Base-by-base conservation (phyloP, 2,329 filamentous ascomycete species). In the Microsporum canis region DNA sequence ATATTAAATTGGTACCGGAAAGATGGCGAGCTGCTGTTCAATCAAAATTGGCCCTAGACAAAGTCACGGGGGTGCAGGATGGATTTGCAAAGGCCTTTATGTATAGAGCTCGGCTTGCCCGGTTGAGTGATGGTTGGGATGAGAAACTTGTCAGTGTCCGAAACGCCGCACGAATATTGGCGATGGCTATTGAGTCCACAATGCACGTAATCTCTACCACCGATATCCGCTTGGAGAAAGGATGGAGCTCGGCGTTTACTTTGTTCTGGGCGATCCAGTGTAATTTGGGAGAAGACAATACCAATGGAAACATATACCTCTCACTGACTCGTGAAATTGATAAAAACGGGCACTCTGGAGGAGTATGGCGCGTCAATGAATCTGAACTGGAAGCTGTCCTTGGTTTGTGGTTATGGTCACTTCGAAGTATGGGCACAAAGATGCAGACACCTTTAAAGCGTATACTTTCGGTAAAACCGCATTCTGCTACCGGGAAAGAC, bases 341-440 rank as follows among this genome's bases (percentile, higher is more conserved):
- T 31, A n/a, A 8, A n/a, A 7, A 60, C 31, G 58, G 58, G 23
- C 41, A 31, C 29, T n/a, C 58, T 31, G 31, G 23, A 2, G 61
- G 61, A 12, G 29, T 2, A 39, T 73, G 71, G 72, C 64, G 51
- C 8, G 36, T 70, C 0, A 59, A 72, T 17, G 49, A 38, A 7
- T 58, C 64, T 14, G 65, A 72, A 10, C 59, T 74, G 0, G 72
- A 74, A 61, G 71, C 72, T 0, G 62, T 73, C 0, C 39, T 73
- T 7, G 71, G 72, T 1, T 59, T 73, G 10, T 73, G 69, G 68
- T 65, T 65, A 0, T 73, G 68, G 68, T 73, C 70, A 0, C 33
- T 74, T 1, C 60, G 67, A 23, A 12, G 1, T 17, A 17, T 17
- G 3, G 14, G 12, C 4, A 55, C 29, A 23, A 36, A 23, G 17